phyloP scores from a whole-genome alignment of 257 asterid genomes.

The Fraxinus pennsylvanica region DNA sequence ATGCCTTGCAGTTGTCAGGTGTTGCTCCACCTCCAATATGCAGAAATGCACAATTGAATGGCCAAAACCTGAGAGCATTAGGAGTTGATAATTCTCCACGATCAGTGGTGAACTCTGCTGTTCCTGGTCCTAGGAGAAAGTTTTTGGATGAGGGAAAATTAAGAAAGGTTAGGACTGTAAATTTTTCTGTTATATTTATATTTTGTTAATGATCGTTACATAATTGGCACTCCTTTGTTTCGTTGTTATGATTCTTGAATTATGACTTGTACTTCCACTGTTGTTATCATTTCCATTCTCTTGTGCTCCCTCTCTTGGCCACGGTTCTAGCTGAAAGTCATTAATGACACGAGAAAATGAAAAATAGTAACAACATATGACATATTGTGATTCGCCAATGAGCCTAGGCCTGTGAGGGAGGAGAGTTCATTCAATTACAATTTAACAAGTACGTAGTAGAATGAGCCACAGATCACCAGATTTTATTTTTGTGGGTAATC shows the following conservation, averaged over 20 bases:
- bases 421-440: not conserved
- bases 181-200: slow-evolving; percentile 13
- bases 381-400: not conserved
- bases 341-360: not conserved
- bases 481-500: not conserved
- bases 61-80: slow-evolving; percentile 54
- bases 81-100: slow-evolving; percentile 77
- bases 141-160: slow-evolving; percentile 92
- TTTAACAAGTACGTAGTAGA: not conserved
- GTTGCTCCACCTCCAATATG: slow-evolving; percentile 86
- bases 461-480: not conserved
- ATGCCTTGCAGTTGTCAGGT: slow-evolving; percentile 76
- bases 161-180: slow-evolving; percentile 65
- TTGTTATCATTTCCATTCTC: not conserved
- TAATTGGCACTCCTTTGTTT: slow-evolving; percentile 4
- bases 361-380: not conserved
- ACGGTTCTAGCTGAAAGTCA: not conserved
- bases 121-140: slow-evolving; percentile 88
- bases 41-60: slow-evolving; percentile 70
- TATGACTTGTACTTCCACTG: not conserved
- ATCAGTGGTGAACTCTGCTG: slow-evolving; percentile 54
- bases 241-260: slow-evolving; percentile 5
- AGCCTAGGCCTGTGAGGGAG: not conserved
- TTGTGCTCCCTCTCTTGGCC: not conserved
- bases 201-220: slow-evolving; percentile 14